phyloP scores from a whole-genome alignment of 495 filamentous ascomycete genomes.

The Parathielavia appendiculata region DNA sequence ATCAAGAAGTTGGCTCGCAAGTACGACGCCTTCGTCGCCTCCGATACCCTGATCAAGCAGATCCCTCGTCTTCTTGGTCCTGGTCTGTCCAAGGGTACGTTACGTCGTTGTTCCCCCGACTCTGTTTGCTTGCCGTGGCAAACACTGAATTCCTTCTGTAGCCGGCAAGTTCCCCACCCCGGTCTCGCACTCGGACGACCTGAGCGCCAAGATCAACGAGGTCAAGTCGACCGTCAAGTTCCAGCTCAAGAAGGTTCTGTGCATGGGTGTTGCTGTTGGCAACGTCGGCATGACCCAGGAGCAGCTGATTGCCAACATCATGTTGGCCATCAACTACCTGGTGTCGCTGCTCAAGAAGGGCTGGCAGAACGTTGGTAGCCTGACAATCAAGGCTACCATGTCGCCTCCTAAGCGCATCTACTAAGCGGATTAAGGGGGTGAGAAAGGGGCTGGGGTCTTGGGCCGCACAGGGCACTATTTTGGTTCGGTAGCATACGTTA shows the following conservation, averaged over 20 bases:
- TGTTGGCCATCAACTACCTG: conserved; percentile 98
- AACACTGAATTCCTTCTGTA: background rate
- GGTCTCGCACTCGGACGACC: conserved; percentile 90
- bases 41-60: conserved; percentile 96
- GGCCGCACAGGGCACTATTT: background rate
- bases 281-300: conserved; percentile 97
- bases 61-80: conserved; percentile 98
- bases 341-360: conserved; percentile 99
- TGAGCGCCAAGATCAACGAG: conserved; percentile 88
- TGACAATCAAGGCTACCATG: conserved; percentile 99
- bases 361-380: conserved; percentile 99
- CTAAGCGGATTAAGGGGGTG: conserved; percentile 44
- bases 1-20: conserved; percentile 99
- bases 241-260: conserved; percentile 99
- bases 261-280: conserved; percentile 97
- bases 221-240: conserved; percentile 99
- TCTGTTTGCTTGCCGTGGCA: background rate
- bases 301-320: conserved; percentile 91
- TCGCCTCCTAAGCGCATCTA: conserved; percentile 94
- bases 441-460: background rate
- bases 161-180: conserved; percentile 96
- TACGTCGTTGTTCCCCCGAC: background rate
- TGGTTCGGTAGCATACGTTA: background rate
- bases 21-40: conserved; percentile 98
- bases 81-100: conserved; percentile 92